A percentile compares a stretch with the other conserved stretches of the same genome.
Conservation (phyloP, 2,329 filamentous ascomycete species). For the Neoarthrinium moseri region DNA sequence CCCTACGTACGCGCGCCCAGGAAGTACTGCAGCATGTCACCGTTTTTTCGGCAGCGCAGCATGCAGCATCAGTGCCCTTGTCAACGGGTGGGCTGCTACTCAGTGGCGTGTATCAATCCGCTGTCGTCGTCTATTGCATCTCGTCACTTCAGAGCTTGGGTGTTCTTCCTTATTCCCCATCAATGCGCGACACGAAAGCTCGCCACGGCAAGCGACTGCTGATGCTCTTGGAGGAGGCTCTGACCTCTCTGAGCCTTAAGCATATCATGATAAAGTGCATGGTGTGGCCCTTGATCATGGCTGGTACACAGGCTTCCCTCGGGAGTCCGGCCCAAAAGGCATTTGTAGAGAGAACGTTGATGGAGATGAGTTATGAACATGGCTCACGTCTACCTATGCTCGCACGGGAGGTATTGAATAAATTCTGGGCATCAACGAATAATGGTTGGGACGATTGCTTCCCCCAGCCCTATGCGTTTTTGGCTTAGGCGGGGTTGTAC, state of each 20-base stretch:
- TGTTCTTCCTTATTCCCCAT: conserved; percentile 17
- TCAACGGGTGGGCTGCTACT: conserved; percentile 23
- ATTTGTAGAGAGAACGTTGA: conserved; percentile 27
- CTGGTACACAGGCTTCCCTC: conserved; percentile 25
- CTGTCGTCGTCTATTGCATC: conserved; percentile 24
- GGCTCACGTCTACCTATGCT: too few relatives aligned
- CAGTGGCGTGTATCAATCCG: conserved; percentile 27
- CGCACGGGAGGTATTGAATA: too few relatives aligned
- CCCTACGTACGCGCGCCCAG: conserved; percentile 12
- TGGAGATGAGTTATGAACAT: too few relatives aligned
- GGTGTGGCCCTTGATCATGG: conserved; percentile 32
- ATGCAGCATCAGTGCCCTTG: conserved; percentile 18
- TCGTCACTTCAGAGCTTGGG: conserved; percentile 26
- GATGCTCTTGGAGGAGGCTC: conserved; percentile 7
- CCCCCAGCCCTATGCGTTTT: too few relatives aligned
- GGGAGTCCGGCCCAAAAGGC: conserved; percentile 19
- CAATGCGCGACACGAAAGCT: conserved; percentile 5
- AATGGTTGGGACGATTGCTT: too few relatives aligned
- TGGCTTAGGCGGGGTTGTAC: too few relatives aligned
- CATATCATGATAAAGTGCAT: conserved; percentile 19
- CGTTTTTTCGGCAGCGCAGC: conserved; percentile 26
- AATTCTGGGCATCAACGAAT: too few relatives aligned
- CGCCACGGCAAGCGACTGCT: conserved; percentile 19
- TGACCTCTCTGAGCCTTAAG: neutral
- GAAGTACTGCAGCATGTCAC: conserved; percentile 20